phyloP scores from a whole-genome alignment of 331 rosid species.

The Acacia pycnantha region DNA sequence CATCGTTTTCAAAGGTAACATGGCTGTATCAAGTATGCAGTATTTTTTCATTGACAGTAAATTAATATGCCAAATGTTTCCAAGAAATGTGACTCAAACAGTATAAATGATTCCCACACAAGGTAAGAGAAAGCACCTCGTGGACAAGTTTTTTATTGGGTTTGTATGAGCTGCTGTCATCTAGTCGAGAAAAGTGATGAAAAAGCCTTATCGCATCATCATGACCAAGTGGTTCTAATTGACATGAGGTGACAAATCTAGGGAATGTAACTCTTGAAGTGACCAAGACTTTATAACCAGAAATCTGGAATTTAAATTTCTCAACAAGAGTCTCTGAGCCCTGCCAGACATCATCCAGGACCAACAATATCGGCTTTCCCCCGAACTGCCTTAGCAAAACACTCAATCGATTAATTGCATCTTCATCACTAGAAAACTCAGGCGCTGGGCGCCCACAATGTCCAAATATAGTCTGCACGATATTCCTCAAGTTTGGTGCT shows the following conservation, averaged over 20 bases:
- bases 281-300: conserved; percentile 50
- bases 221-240: conserved; percentile 30
- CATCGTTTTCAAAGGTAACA: neutral
- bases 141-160: conserved; percentile 30
- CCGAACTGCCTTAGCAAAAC: conserved; percentile 33
- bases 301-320: conserved; percentile 21
- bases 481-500: conserved; percentile 33
- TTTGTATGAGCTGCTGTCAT: conserved; percentile 16
- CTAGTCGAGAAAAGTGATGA: conserved; percentile 30
- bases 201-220: conserved; percentile 41
- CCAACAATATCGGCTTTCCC: conserved; percentile 37
- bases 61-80: neutral
- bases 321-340: conserved; percentile 42
- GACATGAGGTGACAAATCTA: conserved; percentile 25
- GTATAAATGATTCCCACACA: neutral
- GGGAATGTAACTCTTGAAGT: conserved; percentile 50
- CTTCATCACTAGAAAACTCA: conserved; percentile 27
- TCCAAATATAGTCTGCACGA: conserved; percentile 31
- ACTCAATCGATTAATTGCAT: conserved; percentile 28
- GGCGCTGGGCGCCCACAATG: conserved; percentile 23
- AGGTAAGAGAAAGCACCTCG: conserved; percentile 34
- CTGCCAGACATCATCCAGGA: conserved; percentile 62
- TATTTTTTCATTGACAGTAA: neutral
- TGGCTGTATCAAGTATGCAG: neutral
- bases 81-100: neutral